Evolutionary conservation across 495 filamentous ascomycete species (phyloP), one percentile per base, ranked within the genome.

Genomic region (Penicillium antarcticum): DNA sequence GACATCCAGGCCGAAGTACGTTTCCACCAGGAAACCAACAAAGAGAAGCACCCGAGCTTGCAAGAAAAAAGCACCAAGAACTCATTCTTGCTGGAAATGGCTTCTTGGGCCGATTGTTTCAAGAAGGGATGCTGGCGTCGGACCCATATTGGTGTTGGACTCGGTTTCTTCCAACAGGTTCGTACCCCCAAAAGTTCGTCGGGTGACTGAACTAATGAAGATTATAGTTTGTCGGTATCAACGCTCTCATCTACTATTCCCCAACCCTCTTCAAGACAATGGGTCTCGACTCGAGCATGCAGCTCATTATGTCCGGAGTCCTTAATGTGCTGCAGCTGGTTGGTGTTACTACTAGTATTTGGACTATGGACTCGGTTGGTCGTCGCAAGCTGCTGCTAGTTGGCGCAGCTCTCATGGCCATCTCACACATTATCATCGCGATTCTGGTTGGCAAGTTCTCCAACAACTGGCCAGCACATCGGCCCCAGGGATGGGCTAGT

Each of bases 241-340:
- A 79, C 45, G 77, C 74, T 5, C 52, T 78, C 0, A 74, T 78
- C n/a, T 81, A 82, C 62, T 85, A 83, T 60, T 73, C 70, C 0
- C 81, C 81, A 0, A 80, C 74, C 0, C 65, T 85, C 0, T 85
- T 84, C 52, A 54, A 70, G n/a, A 80, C 75, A 1, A 79, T 84
- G 71, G 81, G 82, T 7, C 68, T 84, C 8, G 63, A 78, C 43
- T 69, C 72, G 43, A 68, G 69, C 34, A 81, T 82, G 77, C 77
- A 80, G 45, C 68, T 84, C 8, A 70, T 80, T 48, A 80, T 84
- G 72, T 80, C 79, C 5, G 81, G 82, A 12, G 74, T 85, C 16
- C 65, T 82, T 32, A 84, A 84, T 48, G 60, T 83, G 12, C 66
- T 71, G 17, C 80, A 84, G 42, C 59, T 80, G 7, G 68, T 78